These are phyloP conservation scores for Cladophialophora yegresii DNA, from an alignment of 2,329 filamentous ascomycete species.

Conservation along the genomic window DNA sequence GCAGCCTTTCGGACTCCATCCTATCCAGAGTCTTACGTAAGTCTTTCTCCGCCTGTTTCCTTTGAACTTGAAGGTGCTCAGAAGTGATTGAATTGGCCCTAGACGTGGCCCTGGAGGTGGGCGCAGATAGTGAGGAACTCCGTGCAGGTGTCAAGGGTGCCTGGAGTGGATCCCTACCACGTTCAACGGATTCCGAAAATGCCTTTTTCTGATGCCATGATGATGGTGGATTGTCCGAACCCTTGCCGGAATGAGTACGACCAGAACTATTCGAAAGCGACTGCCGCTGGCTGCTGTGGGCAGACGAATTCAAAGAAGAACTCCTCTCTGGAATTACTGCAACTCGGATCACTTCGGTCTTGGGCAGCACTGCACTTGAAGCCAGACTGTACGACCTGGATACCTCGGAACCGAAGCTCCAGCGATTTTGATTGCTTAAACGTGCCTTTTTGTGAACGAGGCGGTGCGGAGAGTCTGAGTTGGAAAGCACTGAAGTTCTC, in stretches of 20 bases:
- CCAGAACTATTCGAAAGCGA: slow-evolving; percentile 46
- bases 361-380: slow-evolving; percentile 39
- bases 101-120: slow-evolving; percentile 50
- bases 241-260: slow-evolving; percentile 41
- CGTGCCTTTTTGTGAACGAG: slow-evolving; percentile 55
- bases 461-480: slow-evolving; percentile 50
- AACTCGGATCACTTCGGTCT: slow-evolving; percentile 49
- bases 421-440: slow-evolving; percentile 52
- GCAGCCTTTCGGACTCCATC: slow-evolving; percentile 36
- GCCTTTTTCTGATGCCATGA: slow-evolving; percentile 43
- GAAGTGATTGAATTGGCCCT: slow-evolving; percentile 50
- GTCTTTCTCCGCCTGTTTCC: slow-evolving; percentile 35
- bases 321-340: slow-evolving; percentile 52
- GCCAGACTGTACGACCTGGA: slow-evolving; percentile 42
- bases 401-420: slow-evolving; percentile 48
- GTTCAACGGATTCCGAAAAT: slow-evolving; percentile 45
- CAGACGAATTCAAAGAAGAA: slow-evolving; percentile 48
- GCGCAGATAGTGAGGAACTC: slow-evolving; percentile 51
- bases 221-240: slow-evolving; percentile 42
- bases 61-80: slow-evolving; percentile 42
- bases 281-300: slow-evolving; percentile 42
- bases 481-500: slow-evolving; percentile 46
- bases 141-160: slow-evolving; percentile 45
- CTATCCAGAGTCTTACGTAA: slow-evolving; percentile 35
- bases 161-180: slow-evolving; percentile 39